Base-by-base conservation (phyloP, 805 yeast species). In the Pichia deserticola region DNA sequence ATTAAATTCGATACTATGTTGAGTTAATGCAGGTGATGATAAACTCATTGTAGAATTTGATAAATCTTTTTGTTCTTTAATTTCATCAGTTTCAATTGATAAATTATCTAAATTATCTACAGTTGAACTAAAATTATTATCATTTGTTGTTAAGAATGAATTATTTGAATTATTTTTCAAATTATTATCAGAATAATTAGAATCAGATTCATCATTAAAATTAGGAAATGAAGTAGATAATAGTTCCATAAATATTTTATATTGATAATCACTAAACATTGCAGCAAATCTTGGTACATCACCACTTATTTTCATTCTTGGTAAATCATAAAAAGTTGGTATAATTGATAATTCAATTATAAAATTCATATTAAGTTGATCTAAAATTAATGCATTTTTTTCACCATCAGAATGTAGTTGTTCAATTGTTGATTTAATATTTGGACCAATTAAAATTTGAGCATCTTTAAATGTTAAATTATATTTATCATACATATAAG, bases 401-500 rank as follows among this genome's bases (percentile, higher is more conserved):
- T 63, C 66, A 3, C 64, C 67, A 29, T 66, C 68, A 5, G 69
- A 66, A 54, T 83, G 86, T 15, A 89, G 66, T 57, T 86, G 88
- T 44, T 78, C 79, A 70, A 90, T 80, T 0, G 96, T 85, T 0
- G 86, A 78, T 56, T 84, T 79, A 48, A 89, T 83, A 53, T 81
- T 78, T 0, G 95, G 84, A 0, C 97, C 99, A 42, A 93, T 82
- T 48, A 93, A 69, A 35, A 92, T 77, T 62, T 92, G 97, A 0
- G 97, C 89, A 63, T 92, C 93, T 51, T 86, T 84, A 5, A 93
- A 71, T 49, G 74, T 77, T 37, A 95, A 69, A 49, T 80, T 78
- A 66, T 88, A 93, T 61, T 84, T 81, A 69, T 93, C 99, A 65
- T 89, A 93, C 93, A 93, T 86, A 58, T 89, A 75, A 11, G 84